Base-by-base conservation (phyloP, 306 rosid genomes). In the Styphnolobium japonicum region DNA sequence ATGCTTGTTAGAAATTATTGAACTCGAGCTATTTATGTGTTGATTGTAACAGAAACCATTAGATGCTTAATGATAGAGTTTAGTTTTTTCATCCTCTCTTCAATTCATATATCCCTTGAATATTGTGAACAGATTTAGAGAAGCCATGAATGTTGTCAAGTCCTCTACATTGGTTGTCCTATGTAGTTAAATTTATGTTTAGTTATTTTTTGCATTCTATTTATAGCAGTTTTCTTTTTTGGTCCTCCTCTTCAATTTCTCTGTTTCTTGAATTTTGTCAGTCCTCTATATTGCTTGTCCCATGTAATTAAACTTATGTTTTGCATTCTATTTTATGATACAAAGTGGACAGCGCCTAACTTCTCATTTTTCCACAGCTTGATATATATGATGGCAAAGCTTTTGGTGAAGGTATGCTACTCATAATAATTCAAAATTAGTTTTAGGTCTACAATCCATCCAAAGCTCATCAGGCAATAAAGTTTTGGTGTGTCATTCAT, bases 321-420 rank as follows among this genome's bases (percentile, higher is more conserved):
- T 31, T 27, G 33, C 19, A 19, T 80, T 42, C 22, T 16, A 6
- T 62, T 71, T 10, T 49, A 11, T 60, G 18, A 43, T 80, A 73
- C 60, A 27, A 60, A 56, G 45, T 61, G 46, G 53, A 67, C 71
- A 14, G 62, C 19, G 10, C 36, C 71, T 87, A 25, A 88, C 64
- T 8, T 74, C 19, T 65, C 34, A 14, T 69, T 49, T 75, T 76
- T 33, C 83, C 45, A 55, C 96, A 95, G 98, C 98, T 95, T 66
- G 98, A 92, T 80, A 37, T 83, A 16, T 81, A 87, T 75, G 97
- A 95, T 60, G 99, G 99, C 67, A 90, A 87, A 87, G 90, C 89
- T 83, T 79, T 85, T 58, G 89, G 77, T 56, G 97, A 90, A 92
- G 97, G 98, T 95, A 86, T 84, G 90, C 62, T 67, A 40, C 67